Conservation (phyloP, 1,139 yeast species). For the Debaryomyces fabryi region DNA sequence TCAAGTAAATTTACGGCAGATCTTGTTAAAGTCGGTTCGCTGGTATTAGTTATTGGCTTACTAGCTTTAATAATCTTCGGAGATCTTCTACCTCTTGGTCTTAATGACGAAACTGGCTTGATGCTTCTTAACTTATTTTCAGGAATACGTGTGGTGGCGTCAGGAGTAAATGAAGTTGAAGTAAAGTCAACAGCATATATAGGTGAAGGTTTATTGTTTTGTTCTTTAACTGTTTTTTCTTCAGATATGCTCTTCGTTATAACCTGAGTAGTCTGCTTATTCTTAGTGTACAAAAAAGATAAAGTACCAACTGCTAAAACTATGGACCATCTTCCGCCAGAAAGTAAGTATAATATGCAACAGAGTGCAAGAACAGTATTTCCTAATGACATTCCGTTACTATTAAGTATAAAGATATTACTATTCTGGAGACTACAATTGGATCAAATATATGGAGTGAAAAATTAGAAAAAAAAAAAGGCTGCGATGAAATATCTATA, state of each 20-base stretch:
- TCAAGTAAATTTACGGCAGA: slow-evolving; percentile 38
- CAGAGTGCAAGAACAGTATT: slow-evolving; percentile 21
- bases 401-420: background rate
- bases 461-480: slow-evolving; percentile 7
- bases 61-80: slow-evolving; percentile 46
- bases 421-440: background rate
- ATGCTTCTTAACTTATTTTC: slow-evolving; percentile 16
- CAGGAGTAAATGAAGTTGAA: slow-evolving; percentile 35
- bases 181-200: slow-evolving; percentile 51
- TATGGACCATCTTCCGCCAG: slow-evolving; percentile 32
- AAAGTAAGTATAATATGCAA: slow-evolving; percentile 21
- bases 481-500: slow-evolving; percentile 11
- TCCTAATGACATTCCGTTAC: slow-evolving; percentile 9
- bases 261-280: slow-evolving; percentile 2
- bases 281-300: slow-evolving; percentile 12
- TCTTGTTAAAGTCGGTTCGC: slow-evolving; percentile 32
- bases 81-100: slow-evolving; percentile 28
- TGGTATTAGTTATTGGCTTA: slow-evolving; percentile 24
- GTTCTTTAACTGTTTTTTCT: background rate
- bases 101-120: slow-evolving; percentile 14
- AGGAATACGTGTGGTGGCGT: slow-evolving; percentile 26
- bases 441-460: background rate
- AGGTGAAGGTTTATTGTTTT: slow-evolving; percentile 24
- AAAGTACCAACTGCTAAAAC: slow-evolving; percentile 19
- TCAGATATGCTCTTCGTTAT: background rate